phyloP scores from a whole-genome alignment of 1,284 basidiomycete genomes.

The Papiliotrema flavescens region DNA sequence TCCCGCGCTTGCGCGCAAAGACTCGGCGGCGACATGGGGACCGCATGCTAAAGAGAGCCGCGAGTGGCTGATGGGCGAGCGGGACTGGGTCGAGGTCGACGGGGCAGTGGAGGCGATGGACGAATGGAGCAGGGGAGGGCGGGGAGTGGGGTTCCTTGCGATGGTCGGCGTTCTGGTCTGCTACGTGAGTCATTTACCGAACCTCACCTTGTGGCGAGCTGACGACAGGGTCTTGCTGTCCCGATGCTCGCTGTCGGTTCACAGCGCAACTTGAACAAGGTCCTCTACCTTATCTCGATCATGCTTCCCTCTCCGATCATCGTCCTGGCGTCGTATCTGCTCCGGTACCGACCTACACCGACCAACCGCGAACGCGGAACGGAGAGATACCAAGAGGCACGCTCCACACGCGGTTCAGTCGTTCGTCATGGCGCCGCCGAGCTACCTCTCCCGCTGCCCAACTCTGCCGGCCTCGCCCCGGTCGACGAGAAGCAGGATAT shows the following conservation, averaged over 20 bases:
- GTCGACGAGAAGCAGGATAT: slow-evolving; percentile 12
- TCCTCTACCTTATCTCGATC: slow-evolving; percentile 24
- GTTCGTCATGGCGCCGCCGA: slow-evolving; percentile 27
- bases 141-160: slow-evolving; percentile 24
- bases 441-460: slow-evolving; percentile 24
- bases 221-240: slow-evolving; percentile 19
- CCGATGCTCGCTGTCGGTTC: slow-evolving; percentile 22
- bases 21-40: slow-evolving; percentile 19
- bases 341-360: slow-evolving; percentile 21
- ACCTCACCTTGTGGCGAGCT: not conserved
- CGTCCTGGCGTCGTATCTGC: slow-evolving; percentile 21
- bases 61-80: slow-evolving; percentile 29
- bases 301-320: slow-evolving; percentile 27
- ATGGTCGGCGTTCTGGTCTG: slow-evolving; percentile 16
- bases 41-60: slow-evolving; percentile 21
- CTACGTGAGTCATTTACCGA: slow-evolving; percentile 19
- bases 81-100: slow-evolving; percentile 33
- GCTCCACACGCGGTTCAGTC: slow-evolving; percentile 26
- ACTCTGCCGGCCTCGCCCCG: slow-evolving; percentile 33
- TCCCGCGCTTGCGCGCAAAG: slow-evolving; percentile 20
- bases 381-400: slow-evolving; percentile 15
- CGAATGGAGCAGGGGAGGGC: slow-evolving; percentile 22
- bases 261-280: slow-evolving; percentile 7
- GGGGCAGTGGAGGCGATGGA: slow-evolving; percentile 18
- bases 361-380: slow-evolving; percentile 5